These are phyloP conservation scores for Vaccinium macrocarpon DNA, from an alignment of 148 eudicot genomes.

Conservation along the genomic window DNA sequence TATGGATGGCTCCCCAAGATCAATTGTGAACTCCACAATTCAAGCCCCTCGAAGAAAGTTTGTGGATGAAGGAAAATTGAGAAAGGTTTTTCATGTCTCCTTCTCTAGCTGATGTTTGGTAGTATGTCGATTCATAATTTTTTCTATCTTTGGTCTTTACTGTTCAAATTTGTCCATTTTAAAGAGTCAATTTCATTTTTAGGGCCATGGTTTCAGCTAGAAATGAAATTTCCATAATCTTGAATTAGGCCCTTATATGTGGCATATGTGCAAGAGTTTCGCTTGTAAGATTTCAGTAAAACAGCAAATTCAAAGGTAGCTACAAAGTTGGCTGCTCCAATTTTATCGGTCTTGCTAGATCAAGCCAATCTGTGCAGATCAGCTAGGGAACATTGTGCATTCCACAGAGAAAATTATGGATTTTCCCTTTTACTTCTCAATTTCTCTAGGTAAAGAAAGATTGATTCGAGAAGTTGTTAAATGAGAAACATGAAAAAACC, in stretches of 20 bases:
- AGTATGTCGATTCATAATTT: neutral
- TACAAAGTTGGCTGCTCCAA: neutral
- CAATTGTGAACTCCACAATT: slow-evolving; percentile 63
- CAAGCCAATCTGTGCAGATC: neutral
- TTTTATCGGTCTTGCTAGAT: neutral
- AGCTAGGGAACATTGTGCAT: neutral
- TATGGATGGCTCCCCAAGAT: slow-evolving; percentile 67
- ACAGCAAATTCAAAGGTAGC: neutral
- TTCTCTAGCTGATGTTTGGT: neutral
- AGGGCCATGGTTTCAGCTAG: neutral
- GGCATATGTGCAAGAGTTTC: neutral
- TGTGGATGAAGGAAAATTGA: slow-evolving; percentile 94
- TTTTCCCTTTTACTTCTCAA: neutral
- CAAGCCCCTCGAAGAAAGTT: slow-evolving; percentile 93
- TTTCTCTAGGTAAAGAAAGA: neutral
- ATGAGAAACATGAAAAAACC: too few species aligned
- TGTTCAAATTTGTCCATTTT: neutral
- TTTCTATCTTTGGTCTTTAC: neutral
- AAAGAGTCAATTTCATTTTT: neutral
- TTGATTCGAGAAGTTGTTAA: too few species aligned
- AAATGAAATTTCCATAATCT: neutral
- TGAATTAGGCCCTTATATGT: neutral
- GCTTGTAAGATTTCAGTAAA: neutral
- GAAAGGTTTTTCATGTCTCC: slow-evolving; percentile 58
- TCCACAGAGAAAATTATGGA: neutral